Percentiles rank a stretch among this genome's conserved stretches.
Evolutionary conservation across 768 basidiomycete genomes (phyloP).

Genomic region (Lactarius deliciosus): DNA sequence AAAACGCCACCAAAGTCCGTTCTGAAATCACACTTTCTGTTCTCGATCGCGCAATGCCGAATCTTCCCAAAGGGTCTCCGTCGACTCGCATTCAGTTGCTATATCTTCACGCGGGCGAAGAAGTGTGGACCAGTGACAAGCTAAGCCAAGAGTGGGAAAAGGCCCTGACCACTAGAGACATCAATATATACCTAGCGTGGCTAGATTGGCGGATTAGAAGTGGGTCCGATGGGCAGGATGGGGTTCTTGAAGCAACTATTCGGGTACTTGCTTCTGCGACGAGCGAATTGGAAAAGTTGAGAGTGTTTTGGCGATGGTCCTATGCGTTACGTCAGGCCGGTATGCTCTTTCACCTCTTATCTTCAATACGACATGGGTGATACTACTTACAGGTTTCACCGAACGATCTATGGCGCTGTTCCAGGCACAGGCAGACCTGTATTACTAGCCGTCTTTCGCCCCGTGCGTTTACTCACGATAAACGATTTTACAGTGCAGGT

Average conservation of each 20-base stretch:
- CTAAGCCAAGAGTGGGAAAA: constrained; percentile 67
- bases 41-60: constrained; percentile 59
- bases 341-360: constrained; percentile 34
- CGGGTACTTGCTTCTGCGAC: constrained; percentile 48
- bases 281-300: constrained; percentile 51
- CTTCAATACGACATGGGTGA: background rate
- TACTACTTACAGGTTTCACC: constrained; percentile 51
- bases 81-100: constrained; percentile 56
- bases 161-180: constrained; percentile 50
- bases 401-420: constrained; percentile 78
- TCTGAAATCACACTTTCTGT: constrained; percentile 71
- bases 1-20: constrained; percentile 65
- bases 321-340: constrained; percentile 66
- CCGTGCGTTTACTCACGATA: background rate
- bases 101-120: constrained; percentile 71
- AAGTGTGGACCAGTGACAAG: constrained; percentile 61
- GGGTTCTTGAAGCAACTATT: constrained; percentile 51
- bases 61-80: constrained; percentile 49
- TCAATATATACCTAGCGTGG: constrained; percentile 77
- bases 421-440: constrained; percentile 85
- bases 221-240: constrained; percentile 48
- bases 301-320: constrained; percentile 71
- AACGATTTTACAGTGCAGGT: constrained; percentile 42
- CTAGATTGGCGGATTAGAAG: constrained; percentile 68
- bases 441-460: constrained; percentile 33